Evolutionary conservation across 2,329 filamentous ascomycete genomes (phyloP), one percentile per base, ranked within the genome.

Genomic region (Akanthomyces uredinophilus): DNA sequence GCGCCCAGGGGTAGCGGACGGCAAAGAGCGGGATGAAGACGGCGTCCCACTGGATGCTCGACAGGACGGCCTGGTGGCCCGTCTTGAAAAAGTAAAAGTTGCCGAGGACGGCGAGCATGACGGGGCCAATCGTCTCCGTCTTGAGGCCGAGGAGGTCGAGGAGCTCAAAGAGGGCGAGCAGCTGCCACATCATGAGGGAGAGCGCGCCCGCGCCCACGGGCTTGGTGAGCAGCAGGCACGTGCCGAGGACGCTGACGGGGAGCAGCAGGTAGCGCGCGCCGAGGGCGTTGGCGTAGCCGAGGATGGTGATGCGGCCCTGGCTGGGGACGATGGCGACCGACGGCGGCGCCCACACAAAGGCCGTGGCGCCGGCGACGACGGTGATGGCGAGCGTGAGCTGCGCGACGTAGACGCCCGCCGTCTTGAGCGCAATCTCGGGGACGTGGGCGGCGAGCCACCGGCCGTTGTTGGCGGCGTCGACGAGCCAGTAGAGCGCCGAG

Each of bases 31-130:
- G 90, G 67, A 99, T 91, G 76, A 99, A 99, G 3, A 92, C 94
- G 22, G 86, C 85, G 77, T 99, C 95, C 95, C 95, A 99, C 72
- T 99, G 95, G 70, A 99, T 94, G 66, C 87, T 91, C 67, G 88
- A 84, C 27, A 96, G 83, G 0, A 87, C 89, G 14, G 94, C 94
- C 76, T 98, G 94, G 75, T 99, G 95, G 64, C 95, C 95, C 0
- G 95, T 99, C 72, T 96, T 97, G 85, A 99, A 99, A 80, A 88
- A 99, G 79, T 97, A 88, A 75, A 94, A 96, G 70, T 90, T 92
- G 64, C 93, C 95, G 1, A 99, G 85, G n/a, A 98, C 78, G 13
- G 87, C 94, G 29, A 98, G 84, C 65, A 96, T 82, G 44, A 95
- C 79, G 22, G 95, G 93, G 0, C 92, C 94, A 68, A 98, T 89